Percentiles rank a stretch among this genome's conserved stretches.
Conservation (phyloP, 1,139 yeast genomes). For the Yamadazyma diddensiae region DNA sequence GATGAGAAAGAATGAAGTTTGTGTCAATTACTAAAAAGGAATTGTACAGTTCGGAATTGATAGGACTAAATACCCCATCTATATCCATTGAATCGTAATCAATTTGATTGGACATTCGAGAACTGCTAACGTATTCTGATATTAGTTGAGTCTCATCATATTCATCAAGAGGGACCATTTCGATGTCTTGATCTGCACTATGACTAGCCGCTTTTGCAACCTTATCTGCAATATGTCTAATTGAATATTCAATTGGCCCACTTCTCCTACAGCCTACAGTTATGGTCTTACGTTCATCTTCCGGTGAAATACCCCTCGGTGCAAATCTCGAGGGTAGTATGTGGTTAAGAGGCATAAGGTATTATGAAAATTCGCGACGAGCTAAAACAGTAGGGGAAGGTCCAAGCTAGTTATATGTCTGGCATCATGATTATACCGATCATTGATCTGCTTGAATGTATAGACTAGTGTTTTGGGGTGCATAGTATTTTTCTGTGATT, state of each 20-base stretch:
- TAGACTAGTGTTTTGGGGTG: too few relatives aligned
- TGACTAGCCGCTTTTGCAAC: slow-evolving; percentile 27
- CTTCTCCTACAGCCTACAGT: slow-evolving; percentile 27
- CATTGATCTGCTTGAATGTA: too few relatives aligned
- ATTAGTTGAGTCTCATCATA: slow-evolving; percentile 44
- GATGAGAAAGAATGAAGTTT: slow-evolving; percentile 68
- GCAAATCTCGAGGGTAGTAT: slow-evolving; percentile 52
- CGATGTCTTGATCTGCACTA: slow-evolving; percentile 38
- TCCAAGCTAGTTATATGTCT: too few relatives aligned
- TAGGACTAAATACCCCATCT: slow-evolving; percentile 14
- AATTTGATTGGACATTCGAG: slow-evolving; percentile 15
- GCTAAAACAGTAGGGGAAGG: too few relatives aligned
- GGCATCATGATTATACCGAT: too few relatives aligned
- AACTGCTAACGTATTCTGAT: slow-evolving; percentile 35
- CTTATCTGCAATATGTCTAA: slow-evolving; percentile 31
- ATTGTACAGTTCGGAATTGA: slow-evolving; percentile 19
- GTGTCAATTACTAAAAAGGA: slow-evolving; percentile 68
- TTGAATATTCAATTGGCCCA: slow-evolving; percentile 23
- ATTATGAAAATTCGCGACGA: too few relatives aligned
- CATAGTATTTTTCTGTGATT: too few relatives aligned
- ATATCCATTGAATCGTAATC: slow-evolving; percentile 19
- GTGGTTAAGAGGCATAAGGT: too few relatives aligned
- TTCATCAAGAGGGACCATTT: slow-evolving; percentile 52
- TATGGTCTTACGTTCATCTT: slow-evolving; percentile 27
- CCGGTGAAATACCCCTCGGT: slow-evolving; percentile 32